These are phyloP conservation scores for Microdochium paspali DNA, from an alignment of 2,329 filamentous ascomycete genomes.

Conservation along the genomic window DNA sequence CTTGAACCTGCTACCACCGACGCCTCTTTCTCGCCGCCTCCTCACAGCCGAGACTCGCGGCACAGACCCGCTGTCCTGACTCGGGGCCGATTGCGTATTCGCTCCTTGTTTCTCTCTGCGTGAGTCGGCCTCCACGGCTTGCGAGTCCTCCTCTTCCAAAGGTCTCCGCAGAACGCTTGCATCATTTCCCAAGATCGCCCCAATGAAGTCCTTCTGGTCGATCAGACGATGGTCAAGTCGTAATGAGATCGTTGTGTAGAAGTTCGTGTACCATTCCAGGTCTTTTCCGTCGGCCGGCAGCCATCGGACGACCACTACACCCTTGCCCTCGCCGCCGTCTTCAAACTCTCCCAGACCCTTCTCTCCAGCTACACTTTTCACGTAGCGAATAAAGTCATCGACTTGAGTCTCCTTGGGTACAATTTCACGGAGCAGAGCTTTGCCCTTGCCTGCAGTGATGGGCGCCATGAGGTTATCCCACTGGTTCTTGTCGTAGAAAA, in stretches of 20 bases:
- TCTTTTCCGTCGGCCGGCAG: slow-evolving; percentile 45
- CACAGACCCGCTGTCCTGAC: slow-evolving; percentile 3
- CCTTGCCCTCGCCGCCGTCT: slow-evolving; percentile 53
- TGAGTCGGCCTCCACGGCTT: slow-evolving; percentile 16
- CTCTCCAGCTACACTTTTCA: slow-evolving; percentile 65
- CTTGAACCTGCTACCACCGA: slow-evolving; percentile 54
- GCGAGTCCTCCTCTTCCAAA: slow-evolving; percentile 39
- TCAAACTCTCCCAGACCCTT: slow-evolving; percentile 60
- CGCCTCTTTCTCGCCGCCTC: slow-evolving; percentile 26
- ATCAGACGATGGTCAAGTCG: slow-evolving; percentile 73
- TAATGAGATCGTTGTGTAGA: slow-evolving; percentile 60
- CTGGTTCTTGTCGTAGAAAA: slow-evolving; percentile 73
- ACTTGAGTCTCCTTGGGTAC: slow-evolving; percentile 53
- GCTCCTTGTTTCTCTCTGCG: slow-evolving; percentile 8
- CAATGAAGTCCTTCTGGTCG: slow-evolving; percentile 84
- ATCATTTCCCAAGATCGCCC: slow-evolving; percentile 78
- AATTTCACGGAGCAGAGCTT: slow-evolving; percentile 61
- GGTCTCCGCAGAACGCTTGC: slow-evolving; percentile 60
- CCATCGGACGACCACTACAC: slow-evolving; percentile 71
- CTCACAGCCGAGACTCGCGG: slow-evolving; percentile 8
- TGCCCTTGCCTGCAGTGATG: slow-evolving; percentile 73
- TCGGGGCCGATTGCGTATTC: neutral
- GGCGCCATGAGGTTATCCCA: slow-evolving; percentile 65
- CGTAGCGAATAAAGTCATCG: slow-evolving; percentile 69
- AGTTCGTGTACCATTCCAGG: slow-evolving; percentile 57